Evolutionary conservation across 2,329 filamentous ascomycete species (phyloP), one percentile per base, ranked within the genome.

Genomic region (Thelonectria rubi): DNA sequence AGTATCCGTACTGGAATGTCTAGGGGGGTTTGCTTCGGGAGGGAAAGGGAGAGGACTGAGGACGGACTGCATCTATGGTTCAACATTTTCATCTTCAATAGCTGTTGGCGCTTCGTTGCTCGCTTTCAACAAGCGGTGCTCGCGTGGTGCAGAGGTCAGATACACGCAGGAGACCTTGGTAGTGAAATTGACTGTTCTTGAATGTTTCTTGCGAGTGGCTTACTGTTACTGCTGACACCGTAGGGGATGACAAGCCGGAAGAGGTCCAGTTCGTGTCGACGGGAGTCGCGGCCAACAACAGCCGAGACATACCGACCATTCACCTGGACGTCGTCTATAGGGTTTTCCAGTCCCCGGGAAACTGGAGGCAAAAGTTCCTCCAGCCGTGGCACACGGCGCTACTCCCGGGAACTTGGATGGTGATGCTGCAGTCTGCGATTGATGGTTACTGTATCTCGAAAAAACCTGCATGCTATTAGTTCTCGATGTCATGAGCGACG

Each of bases 351-450:
- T 1, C 63, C 67, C 11, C 62, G 12, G 0, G 64, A 64, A 11
- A 64, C 45, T 2, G 43, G 65, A 0, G 6, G 4, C 43, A 51
- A 9, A 61, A 55, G 5, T 17, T 60, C 1, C 26, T 69, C 3
- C 60, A 51, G 3, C 67, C 65, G 0, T 69, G 67, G 65, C 55
- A 56, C 20, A 69, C 66, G 1, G 58, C 55, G 0, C 39, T 24
- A 2, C 68, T 79, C 0, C 77, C 77, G 0, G 73, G 73, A 0
- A 74, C 73, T 0, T 78, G 75, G 76, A 65, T 79, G 0, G 73
- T 77, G 1, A 78, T 75, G 70, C 58, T 77, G 3, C n/a, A n/a
- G n/a, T n/a, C 34, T 37, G 34, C 14, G 34, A 37, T 37, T 8
- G 5, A 30, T 30, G 26, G 26, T 30, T 30, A 30, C 10, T 15